Evolutionary conservation across 768 basidiomycete species (phyloP), one percentile per base, ranked within the genome.

Genomic region (Gyrodon lividus): DNA sequence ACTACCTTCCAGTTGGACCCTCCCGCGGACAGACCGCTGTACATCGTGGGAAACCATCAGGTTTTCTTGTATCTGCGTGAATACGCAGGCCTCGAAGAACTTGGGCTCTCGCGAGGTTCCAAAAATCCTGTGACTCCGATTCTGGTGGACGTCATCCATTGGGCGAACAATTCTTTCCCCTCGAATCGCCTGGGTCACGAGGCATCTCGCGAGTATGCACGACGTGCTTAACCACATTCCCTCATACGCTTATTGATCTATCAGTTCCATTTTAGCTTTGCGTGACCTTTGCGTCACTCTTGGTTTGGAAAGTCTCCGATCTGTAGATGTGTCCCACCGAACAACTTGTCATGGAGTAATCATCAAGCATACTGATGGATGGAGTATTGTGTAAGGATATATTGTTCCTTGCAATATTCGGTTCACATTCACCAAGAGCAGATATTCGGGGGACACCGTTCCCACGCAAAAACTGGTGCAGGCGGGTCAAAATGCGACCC

Each of bases 391-490:
- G 70, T 73, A 59, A 44, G 80, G 19, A 17, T 2, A 13, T 30
- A 8, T 20, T 3, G n/a, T 2, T 26, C 6, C 16, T 33, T 30
- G 42, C 5, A 13, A 37, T 28, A 31, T 47, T 9, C 12, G 6
- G 23, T 7, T 23, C 7, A 7, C 23, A 26, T 23, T 55, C 44
- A 55, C 23, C 26, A 5, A 55, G 16, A 34, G 31, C 56, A 96
- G 94, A 19, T 98, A 89, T 63, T 98, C 96, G 4, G 95, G 86
- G 5, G 96, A 98, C 66, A 98, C 95, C 1, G 76, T 79, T 63
- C 94, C 96, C 0, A 81, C 85, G 8, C 72, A 85, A 10, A 74
- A 74, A 23, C 74, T 98, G 4, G 81, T 86, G 20, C 64, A 74
- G 39, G 83, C 81, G 0, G 95, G 89, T 0, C 61, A 74, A 52